Base-by-base conservation (phyloP, 208 protist species). In the Strigomonas culicis region DNA sequence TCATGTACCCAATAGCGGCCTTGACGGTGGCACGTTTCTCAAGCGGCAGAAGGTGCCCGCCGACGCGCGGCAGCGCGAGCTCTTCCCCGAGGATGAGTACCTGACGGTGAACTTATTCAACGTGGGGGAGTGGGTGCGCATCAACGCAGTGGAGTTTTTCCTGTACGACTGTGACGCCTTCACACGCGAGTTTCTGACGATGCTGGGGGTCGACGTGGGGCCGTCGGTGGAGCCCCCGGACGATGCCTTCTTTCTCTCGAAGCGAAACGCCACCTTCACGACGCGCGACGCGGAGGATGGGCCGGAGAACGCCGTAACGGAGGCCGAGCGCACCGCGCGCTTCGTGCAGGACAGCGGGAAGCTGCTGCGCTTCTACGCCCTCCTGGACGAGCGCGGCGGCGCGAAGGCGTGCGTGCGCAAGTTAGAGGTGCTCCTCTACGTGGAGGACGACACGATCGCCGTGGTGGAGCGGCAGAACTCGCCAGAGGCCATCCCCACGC, bases 381-480 rank as follows among this genome's bases (percentile, higher is more conserved):
- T 99, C 43, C 51, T 88, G 32, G 86, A 94, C 59, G 84, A 93
- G 63, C 84, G 88, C 17, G 59, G 66, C 34, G 74, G 53, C 32
- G 44, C 77, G 21, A 49, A 65, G 25, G 79, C 72, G 50, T 85
- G 95, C 47, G 66, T 94, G 39, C 85, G 96, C 22, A 75, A 86
- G 39, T 83, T 99, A 46, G 86, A 98, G 43, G 56, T 99, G 31
- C 70, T 98, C 50, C 93, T 97, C 78, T 99, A 93, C 74, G 84
- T 98, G 0, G 80, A 97, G 57, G 97, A 99, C 79, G 90, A 95
- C 71, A 98, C 92, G n/a, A 84, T 98, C 41, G 93, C 97, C 63
- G 83, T 99, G 15, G 59, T 97, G 57, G 96, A 99, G 90, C 80
- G 80, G 27, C 76, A 79, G 52, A 92, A 68, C 50, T 91, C 94